Evolutionary conservation across 768 basidiomycete genomes (phyloP), one percentile per base, ranked within the genome.

Genomic region (Pleurotus ostreatus): DNA sequence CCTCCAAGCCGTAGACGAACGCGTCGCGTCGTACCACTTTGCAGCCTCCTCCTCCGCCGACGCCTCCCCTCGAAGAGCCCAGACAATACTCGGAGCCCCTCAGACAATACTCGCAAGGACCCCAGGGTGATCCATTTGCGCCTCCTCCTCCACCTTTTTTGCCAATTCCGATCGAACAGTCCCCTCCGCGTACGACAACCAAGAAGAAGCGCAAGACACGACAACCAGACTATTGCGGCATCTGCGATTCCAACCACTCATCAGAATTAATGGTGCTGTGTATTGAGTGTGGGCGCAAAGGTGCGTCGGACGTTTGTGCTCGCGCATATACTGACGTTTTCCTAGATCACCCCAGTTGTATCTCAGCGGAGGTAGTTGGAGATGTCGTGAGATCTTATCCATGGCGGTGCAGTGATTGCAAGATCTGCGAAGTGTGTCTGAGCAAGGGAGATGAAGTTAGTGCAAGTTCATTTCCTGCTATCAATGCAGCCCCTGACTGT

Each of bases 321-420:
- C 25, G 45, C 37, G 13, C 25, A 48, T 57, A 60, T 56, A 60
- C 55, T 46, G 54, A 56, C 47, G 41, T 51, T 46, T 39, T 20
- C 26, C 44, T 54, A 92, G 93, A 88, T 25, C 95, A 98, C 70
- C 88, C 88, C n/a, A 86, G 83, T 46, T 98, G 95, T 67, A 78
- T 96, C 75, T 71, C 86, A 60, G 78, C 86, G 46, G 64, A 74
- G 44, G 74, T 78, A 49, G 76, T 89, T 49, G 78, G 78, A 15
- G 78, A 84, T 40, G 74, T 78, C n/a, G 74, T 94, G 49, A 76
- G 78, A 56, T 76, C 78, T 23, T 95, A 95, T 67, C 74, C 79
- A 13, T 98, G 95, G 95, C 81, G 82, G 58, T 98, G 95, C 66
- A 80, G 85, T 37, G 92, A 94, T 61, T 97, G 95, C 75, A 97